Evolutionary conservation across 2,329 filamentous ascomycete species (phyloP).

Genomic region (Hypoxylon sp.): DNA sequence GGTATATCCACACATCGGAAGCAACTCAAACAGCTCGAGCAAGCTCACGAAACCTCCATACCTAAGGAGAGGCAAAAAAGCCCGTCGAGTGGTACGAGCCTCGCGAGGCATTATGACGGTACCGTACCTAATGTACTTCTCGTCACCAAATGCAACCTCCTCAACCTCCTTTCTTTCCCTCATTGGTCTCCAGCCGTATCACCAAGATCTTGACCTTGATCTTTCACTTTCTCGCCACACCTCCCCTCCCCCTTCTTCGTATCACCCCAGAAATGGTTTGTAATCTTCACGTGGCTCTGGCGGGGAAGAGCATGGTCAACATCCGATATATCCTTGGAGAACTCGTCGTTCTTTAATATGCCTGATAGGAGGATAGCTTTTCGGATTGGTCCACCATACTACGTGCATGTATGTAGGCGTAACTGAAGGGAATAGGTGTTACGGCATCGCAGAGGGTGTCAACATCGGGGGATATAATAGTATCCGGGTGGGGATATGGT

Average conservation of each 20-base stretch:
- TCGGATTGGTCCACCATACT: not conserved
- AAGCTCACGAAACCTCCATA: slow-evolving; percentile 12
- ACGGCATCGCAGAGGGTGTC: not conserved
- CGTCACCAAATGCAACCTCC: slow-evolving; percentile 7
- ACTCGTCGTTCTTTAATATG: not conserved
- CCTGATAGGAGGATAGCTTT: slow-evolving; percentile 1
- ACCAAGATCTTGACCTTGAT: slow-evolving; percentile 14
- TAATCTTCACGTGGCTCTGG: slow-evolving; percentile 18
- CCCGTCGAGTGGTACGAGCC: slow-evolving; percentile 17
- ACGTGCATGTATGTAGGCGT: not conserved
- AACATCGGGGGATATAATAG: not conserved
- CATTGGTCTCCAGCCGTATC: slow-evolving; percentile 14
- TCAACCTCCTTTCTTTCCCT: not conserved
- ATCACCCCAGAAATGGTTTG: slow-evolving; percentile 8
- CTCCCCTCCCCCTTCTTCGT: slow-evolving; percentile 17
- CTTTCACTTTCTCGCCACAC: slow-evolving; percentile 12
- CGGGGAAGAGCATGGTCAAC: slow-evolving; percentile 2
- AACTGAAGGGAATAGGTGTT: not conserved
- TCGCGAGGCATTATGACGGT: slow-evolving; percentile 19
- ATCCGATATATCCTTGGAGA: not conserved
- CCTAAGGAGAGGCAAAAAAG: not conserved
- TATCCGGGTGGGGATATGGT: not conserved
- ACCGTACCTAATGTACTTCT: slow-evolving; percentile 15
- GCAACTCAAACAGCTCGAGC: slow-evolving; percentile 11
- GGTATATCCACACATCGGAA: slow-evolving; percentile 29